Evolutionary conservation across 1,284 basidiomycete genomes (phyloP).

Genomic region (Irpex rosettiformis): DNA sequence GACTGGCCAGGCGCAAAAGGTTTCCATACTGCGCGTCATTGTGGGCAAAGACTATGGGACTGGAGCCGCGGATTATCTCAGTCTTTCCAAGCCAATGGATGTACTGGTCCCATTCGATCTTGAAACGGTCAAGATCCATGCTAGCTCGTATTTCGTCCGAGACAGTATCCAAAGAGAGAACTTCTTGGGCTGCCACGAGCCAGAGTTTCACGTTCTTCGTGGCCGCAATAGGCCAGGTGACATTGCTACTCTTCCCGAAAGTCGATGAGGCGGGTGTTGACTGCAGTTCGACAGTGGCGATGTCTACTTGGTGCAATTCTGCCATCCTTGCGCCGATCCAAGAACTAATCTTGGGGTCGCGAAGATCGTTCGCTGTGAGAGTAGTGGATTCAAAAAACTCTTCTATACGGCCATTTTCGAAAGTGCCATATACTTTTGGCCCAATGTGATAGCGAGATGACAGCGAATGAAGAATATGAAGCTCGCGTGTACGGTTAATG

Average conservation of each 20-base stretch:
- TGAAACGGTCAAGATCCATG: conserved; percentile 65
- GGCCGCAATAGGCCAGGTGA: conserved; percentile 37
- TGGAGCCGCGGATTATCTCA: conserved; percentile 51
- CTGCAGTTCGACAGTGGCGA: conserved; percentile 58
- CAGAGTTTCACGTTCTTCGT: conserved; percentile 63
- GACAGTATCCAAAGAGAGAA: conserved; percentile 53
- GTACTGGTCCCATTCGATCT: conserved; percentile 62
- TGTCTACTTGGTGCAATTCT: conserved; percentile 88
- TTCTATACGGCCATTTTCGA: conserved; percentile 89
- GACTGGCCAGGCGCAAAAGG: conserved; percentile 64
- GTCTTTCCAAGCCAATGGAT: conserved; percentile 64
- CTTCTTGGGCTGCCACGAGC: conserved; percentile 59
- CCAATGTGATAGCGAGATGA: conserved; percentile 86
- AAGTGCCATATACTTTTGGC: conserved; percentile 90
- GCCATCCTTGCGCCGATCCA: conserved; percentile 92
- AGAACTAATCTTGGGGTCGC: conserved; percentile 69
- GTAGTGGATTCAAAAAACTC: conserved; percentile 90
- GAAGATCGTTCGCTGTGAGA: conserved; percentile 72
- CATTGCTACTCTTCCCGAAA: conserved; percentile 29
- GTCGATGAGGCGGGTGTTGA: conserved; percentile 34
- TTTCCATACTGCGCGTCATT: conserved; percentile 96
- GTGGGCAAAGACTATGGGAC: conserved; percentile 75
- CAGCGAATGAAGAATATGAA: conserved; percentile 83
- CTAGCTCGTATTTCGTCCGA: conserved; percentile 38
- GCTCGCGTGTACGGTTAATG: conserved; percentile 82